Percentiles rank a stretch among this genome's conserved stretches.
phyloP scores from a whole-genome alignment of 768 basidiomycete genomes.

The Auriculariales sp. region DNA sequence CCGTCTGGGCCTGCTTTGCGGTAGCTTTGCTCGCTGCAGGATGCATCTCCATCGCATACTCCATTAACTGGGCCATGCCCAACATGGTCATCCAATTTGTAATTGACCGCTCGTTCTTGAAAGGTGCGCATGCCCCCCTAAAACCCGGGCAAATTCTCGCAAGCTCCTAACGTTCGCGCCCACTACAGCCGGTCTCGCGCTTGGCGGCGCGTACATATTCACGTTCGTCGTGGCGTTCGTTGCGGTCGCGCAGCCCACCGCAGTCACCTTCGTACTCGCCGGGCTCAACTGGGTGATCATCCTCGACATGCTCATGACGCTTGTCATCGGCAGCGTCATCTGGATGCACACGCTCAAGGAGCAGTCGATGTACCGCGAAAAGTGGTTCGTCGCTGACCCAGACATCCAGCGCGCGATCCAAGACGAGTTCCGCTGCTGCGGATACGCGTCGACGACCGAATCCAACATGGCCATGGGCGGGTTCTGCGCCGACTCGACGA shows the following conservation, averaged over 20 bases:
- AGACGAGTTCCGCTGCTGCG: conserved; percentile 75
- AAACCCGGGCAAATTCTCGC: conserved; percentile 11
- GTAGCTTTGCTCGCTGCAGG: conserved; percentile 55
- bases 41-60: conserved; percentile 45
- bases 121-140: conserved; percentile 29
- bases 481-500: conserved; percentile 36
- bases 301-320: conserved; percentile 41
- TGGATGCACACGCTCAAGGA: conserved; percentile 76
- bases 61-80: conserved; percentile 54
- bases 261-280: conserved; percentile 54
- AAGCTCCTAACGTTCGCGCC: background rate
- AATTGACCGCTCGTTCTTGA: conserved; percentile 40
- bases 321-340: conserved; percentile 53
- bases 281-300: conserved; percentile 66
- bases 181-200: conserved; percentile 51
- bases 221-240: conserved; percentile 60
- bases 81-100: conserved; percentile 65
- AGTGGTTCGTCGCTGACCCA: conserved; percentile 35
- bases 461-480: conserved; percentile 49
- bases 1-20: conserved; percentile 60
- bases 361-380: conserved; percentile 44
- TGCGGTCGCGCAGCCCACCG: conserved; percentile 58
- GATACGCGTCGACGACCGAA: conserved; percentile 51
- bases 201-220: conserved; percentile 51
- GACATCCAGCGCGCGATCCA: conserved; percentile 46